Evolutionary conservation across 164 flowering plant genomes (phyloP).

Genomic region (Liquidambar formosana): DNA sequence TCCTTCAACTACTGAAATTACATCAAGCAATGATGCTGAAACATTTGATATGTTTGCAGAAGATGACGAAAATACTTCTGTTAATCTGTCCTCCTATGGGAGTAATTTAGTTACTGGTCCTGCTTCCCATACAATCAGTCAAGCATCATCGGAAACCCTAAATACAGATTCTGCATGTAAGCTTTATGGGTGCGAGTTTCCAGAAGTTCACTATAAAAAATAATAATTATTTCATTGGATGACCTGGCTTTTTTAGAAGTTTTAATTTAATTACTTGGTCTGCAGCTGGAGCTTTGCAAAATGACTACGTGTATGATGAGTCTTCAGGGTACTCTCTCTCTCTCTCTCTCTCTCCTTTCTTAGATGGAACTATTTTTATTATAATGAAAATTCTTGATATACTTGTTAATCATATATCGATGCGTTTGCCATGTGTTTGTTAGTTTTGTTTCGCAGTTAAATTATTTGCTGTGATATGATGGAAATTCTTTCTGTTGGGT

Average conservation of each 20-base stretch:
- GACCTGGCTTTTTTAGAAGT: background rate
- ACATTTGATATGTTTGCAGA: constrained; percentile 85
- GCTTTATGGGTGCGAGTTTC: background rate
- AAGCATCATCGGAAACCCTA: constrained; percentile 30
- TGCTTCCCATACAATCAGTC: constrained; percentile 18
- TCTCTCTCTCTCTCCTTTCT: background rate
- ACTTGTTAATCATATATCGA: background rate
- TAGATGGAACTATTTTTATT: background rate
- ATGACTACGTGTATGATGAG: constrained; percentile 84
- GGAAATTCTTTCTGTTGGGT: background rate
- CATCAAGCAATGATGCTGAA: constrained; percentile 39
- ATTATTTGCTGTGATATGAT: background rate
- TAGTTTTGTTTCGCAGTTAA: background rate
- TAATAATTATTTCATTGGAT: constrained; percentile 1
- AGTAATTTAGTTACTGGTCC: constrained; percentile 28
- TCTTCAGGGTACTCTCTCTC: constrained; percentile 76
- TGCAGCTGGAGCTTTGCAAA: constrained; percentile 51
- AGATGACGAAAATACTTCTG: constrained; percentile 50
- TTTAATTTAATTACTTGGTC: constrained; percentile 9
- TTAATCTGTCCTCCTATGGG: constrained; percentile 28
- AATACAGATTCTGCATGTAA: constrained; percentile 31
- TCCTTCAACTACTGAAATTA: constrained; percentile 26
- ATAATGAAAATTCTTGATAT: background rate
- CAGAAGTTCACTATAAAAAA: background rate
- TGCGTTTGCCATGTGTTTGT: background rate